Conservation (phyloP, 257 asterid species). For the Solanum chmielewskii region DNA sequence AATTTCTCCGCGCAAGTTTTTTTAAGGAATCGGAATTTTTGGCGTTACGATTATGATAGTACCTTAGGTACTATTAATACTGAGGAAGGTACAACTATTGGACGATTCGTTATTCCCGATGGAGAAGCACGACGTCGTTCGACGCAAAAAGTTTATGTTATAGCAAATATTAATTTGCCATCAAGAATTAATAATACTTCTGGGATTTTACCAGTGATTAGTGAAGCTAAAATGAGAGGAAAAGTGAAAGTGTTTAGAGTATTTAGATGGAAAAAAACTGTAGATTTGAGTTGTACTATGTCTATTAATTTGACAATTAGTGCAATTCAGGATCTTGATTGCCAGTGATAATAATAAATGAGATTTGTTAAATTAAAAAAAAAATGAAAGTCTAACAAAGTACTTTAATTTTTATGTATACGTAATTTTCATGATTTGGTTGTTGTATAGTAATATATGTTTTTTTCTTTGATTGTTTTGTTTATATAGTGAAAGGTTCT, state of each 20-base stretch:
- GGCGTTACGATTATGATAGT: neutral
- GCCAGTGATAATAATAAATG: slow-evolving; percentile 7
- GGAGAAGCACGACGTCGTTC: neutral
- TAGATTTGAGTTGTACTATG: slow-evolving; percentile 30
- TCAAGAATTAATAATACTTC: neutral
- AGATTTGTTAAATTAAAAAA: too few species aligned
- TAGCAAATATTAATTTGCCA: neutral
- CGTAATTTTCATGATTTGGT: neutral
- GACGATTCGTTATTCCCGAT: neutral
- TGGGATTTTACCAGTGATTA: slow-evolving; percentile 5
- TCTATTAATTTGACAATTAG: slow-evolving; percentile 16
- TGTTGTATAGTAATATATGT: neutral
- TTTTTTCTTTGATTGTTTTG: neutral
- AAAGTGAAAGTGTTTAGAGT: slow-evolving; percentile 29
- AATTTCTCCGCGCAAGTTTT: neutral
- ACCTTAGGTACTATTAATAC: neutral
- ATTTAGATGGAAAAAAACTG: slow-evolving; percentile 24
- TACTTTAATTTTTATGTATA: neutral
- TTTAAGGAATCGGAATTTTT: neutral
- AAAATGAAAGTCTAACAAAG: neutral
- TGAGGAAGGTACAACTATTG: neutral
- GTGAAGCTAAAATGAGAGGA: slow-evolving; percentile 29
- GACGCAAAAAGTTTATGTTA: neutral
- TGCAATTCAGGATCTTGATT: slow-evolving; percentile 22
- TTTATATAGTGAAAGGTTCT: neutral